phyloP scores from a whole-genome alignment of 2,329 filamentous ascomycete species.

The Cercospora zeina region DNA sequence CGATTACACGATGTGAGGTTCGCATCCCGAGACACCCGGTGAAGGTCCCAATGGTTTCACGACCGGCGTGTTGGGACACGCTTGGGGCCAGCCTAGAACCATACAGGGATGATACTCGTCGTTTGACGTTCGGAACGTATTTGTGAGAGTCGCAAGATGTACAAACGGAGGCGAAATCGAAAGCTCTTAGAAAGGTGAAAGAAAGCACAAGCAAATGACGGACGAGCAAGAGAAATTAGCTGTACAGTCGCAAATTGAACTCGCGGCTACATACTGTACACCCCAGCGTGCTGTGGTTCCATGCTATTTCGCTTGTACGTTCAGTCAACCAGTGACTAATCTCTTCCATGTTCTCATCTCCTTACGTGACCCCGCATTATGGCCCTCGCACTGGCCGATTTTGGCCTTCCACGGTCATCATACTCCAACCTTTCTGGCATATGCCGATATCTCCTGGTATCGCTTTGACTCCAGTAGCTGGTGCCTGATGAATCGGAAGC shows the following conservation, averaged over 20 bases:
- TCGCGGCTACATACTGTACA: background rate
- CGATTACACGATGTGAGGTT: background rate
- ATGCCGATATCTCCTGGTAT: constrained; percentile 10
- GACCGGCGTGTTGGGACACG: background rate
- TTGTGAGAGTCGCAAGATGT: background rate
- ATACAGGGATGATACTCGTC: background rate
- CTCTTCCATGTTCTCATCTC: background rate
- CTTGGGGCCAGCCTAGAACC: background rate
- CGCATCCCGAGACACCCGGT: background rate
- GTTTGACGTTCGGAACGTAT: background rate
- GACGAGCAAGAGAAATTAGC: background rate
- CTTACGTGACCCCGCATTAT: background rate
- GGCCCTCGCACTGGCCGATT: background rate
- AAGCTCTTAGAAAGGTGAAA: background rate
- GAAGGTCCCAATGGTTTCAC: background rate
- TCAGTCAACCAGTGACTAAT: background rate
- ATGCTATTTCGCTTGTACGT: background rate
- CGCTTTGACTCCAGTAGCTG: constrained; percentile 11
- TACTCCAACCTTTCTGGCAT: constrained; percentile 17
- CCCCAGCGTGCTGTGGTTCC: background rate
- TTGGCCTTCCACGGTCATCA: constrained; percentile 8
- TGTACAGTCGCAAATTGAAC: background rate
- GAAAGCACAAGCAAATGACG: background rate
- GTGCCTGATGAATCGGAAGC: constrained; percentile 8
- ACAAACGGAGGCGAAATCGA: background rate